phyloP scores from a whole-genome alignment of 1,139 yeast species.

The Saccharomycopsis phalli region DNA sequence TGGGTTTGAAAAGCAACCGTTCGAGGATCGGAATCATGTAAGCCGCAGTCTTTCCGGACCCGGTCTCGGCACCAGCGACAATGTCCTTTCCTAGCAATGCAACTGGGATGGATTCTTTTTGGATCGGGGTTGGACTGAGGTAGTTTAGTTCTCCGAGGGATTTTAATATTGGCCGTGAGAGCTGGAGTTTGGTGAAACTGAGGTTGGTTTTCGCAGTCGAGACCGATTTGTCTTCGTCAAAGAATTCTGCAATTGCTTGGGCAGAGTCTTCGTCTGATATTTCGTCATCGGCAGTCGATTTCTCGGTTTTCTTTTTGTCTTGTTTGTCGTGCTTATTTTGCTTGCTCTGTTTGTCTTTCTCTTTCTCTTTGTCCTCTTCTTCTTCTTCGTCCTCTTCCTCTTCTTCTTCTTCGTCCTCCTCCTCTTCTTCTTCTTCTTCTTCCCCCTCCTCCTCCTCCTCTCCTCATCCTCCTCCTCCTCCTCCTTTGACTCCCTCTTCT shows the following conservation, averaged over 20 bases:
- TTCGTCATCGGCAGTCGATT: constrained; percentile 24
- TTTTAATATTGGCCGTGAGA: constrained; percentile 84
- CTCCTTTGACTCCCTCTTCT: constrained; percentile 30
- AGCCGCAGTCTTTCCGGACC: constrained; percentile 99
- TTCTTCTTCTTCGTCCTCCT: constrained; percentile 26
- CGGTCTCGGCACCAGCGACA: constrained; percentile 99
- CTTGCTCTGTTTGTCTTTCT: constrained; percentile 7
- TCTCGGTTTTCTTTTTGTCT: constrained; percentile 27
- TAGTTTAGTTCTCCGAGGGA: constrained; percentile 79
- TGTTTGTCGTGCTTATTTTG: constrained; percentile 17
- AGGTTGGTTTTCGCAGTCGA: constrained; percentile 37
- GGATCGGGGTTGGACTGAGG: constrained; percentile 84
- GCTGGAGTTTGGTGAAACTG: constrained; percentile 63
- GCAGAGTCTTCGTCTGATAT: constrained; percentile 48
- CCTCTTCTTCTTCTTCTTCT: constrained; percentile 25
- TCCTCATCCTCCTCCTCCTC: constrained; percentile 28
- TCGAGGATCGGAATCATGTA: constrained; percentile 94
- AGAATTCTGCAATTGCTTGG: constrained; percentile 64
- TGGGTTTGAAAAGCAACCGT: constrained; percentile 80
- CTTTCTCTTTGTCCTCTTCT: constrained; percentile 23
- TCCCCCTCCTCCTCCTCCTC: constrained; percentile 27
- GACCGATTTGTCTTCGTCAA: constrained; percentile 36
- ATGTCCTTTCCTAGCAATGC: constrained; percentile 88
- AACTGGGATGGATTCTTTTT: constrained; percentile 85
- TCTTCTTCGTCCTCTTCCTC: constrained; percentile 25